These are phyloP conservation scores for Phanerochaete carnosa DNA, from an alignment of 768 basidiomycete genomes.

Conservation along the genomic window DNA sequence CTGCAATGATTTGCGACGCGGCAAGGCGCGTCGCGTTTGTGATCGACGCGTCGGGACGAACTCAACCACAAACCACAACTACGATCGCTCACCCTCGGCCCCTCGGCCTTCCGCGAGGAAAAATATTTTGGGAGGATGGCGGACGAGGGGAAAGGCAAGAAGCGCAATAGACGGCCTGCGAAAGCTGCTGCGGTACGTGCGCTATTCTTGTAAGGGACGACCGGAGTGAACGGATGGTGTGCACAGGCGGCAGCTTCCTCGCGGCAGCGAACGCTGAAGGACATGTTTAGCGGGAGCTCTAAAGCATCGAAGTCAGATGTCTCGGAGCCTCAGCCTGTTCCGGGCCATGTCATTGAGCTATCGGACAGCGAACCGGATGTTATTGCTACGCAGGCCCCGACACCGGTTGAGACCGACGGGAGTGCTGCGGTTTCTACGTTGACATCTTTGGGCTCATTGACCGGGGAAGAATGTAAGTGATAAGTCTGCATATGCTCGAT, in stretches of 20 bases:
- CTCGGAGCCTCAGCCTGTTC: background rate
- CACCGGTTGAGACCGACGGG: background rate
- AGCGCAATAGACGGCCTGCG: background rate
- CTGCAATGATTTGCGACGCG: slow-evolving; percentile 1
- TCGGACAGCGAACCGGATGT: slow-evolving; percentile 3
- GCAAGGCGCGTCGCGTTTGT: slow-evolving; percentile 5
- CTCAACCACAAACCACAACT: slow-evolving; percentile 4
- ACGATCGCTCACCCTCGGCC: background rate
- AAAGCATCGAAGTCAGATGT: background rate
- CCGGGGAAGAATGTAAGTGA: background rate
- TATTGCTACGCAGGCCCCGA: background rate
- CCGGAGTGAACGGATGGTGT: too few relatives aligned
- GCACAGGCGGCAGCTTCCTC: background rate
- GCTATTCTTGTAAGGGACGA: background rate
- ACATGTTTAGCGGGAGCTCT: slow-evolving; percentile 10
- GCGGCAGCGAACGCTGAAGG: slow-evolving; percentile 9
- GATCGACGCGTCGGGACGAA: slow-evolving; percentile 1
- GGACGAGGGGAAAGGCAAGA: slow-evolving; percentile 5
- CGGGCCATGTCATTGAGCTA: background rate
- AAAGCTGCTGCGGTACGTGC: slow-evolving; percentile 2
- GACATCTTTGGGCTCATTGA: background rate
- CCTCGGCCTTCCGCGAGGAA: background rate
- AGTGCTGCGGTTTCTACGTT: background rate
- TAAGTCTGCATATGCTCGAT: background rate
- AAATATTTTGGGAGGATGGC: background rate